phyloP scores from a whole-genome alignment of 768 basidiomycete genomes.

The Mrakia gelida region DNA sequence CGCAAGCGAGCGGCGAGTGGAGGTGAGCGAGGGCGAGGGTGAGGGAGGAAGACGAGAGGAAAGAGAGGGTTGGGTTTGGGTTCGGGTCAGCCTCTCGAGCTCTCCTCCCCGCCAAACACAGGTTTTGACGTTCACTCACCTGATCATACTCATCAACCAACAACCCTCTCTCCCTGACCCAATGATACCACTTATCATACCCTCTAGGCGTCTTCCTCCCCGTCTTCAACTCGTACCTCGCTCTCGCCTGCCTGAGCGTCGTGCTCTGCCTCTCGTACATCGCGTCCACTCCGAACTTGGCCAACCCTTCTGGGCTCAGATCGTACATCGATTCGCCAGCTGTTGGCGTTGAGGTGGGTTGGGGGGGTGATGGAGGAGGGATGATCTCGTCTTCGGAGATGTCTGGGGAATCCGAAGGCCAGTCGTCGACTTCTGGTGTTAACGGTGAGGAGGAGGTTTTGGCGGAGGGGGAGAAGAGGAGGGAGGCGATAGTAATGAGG shows the following conservation, averaged over 20 bases:
- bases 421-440: background rate
- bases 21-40: background rate
- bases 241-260: slow-evolving; percentile 13
- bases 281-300: slow-evolving; percentile 16
- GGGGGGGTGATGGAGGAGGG: background rate
- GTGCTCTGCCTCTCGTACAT: slow-evolving; percentile 13
- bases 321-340: background rate
- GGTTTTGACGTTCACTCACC: background rate
- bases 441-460: too few species aligned
- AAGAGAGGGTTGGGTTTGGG: background rate
- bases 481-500: background rate
- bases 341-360: background rate
- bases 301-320: background rate
- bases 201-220: slow-evolving; percentile 11
- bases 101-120: too few species aligned
- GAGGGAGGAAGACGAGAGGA: background rate
- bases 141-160: slow-evolving; percentile 20
- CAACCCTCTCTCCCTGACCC: slow-evolving; percentile 17
- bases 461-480: background rate
- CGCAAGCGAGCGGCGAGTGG: background rate
- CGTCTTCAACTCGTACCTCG: slow-evolving; percentile 23
- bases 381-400: background rate
- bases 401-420: background rate
- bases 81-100: too few species aligned
- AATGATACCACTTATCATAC: slow-evolving; percentile 12